A percentile compares a stretch with the other conserved stretches of the same genome.
Conservation (phyloP, 2,329 filamentous ascomycete genomes). For the Claviceps sp. region DNA sequence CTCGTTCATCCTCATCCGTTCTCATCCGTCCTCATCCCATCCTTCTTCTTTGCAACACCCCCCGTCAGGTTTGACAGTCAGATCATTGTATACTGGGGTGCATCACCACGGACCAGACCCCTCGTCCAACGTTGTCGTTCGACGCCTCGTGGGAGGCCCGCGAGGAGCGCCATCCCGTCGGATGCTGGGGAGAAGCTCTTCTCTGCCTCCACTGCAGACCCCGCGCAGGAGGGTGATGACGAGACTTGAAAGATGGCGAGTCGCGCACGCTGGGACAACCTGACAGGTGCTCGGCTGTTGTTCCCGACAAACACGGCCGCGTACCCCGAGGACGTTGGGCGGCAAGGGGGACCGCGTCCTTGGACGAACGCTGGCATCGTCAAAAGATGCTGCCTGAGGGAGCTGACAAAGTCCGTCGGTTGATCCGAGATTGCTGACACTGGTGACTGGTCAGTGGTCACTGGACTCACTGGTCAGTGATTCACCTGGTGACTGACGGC, state of each 20-base stretch:
- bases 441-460: neutral
- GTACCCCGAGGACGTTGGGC: neutral
- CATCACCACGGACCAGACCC: no score
- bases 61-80: neutral
- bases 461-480: no score
- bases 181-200: neutral
- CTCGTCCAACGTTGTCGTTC: no score
- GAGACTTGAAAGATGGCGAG: neutral
- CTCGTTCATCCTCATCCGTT: neutral
- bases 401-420: neutral
- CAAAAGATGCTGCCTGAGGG: neutral
- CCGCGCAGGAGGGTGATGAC: neutral
- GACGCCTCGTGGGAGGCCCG: neutral
- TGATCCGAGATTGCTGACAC: neutral
- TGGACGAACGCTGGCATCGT: neutral
- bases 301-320: neutral
- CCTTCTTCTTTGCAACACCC: neutral
- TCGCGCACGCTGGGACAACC: neutral
- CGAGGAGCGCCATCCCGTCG: neutral
- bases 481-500: no score
- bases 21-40: neutral
- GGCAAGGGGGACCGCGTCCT: neutral
- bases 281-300: no score
- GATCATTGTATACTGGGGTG: neutral
- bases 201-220: neutral